Evolutionary conservation across 371 early-diverging fungal species (phyloP), one percentile per base, ranked within the genome.

Genomic region (Syncephalastrum sp.): DNA sequence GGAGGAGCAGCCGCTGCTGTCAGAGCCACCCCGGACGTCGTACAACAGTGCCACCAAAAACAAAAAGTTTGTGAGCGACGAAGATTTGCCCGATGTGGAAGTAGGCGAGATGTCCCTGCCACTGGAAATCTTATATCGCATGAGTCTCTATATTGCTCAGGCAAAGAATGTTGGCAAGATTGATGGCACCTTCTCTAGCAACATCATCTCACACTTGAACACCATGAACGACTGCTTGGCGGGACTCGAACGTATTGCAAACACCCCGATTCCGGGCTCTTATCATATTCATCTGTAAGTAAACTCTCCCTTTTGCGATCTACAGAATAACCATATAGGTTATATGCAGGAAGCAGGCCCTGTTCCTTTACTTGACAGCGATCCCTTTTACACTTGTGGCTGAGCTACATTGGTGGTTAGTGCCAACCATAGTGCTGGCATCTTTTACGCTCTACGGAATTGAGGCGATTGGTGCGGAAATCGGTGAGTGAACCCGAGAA

Each of bases 221-320:
- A 67, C 63, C 24, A 54, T 86, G 58, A 79, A 87, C 45, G 92
- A 92, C 59, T 81, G 80, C 59, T 68, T 91, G 42, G 77, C 83
- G 25, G 72, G 75, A 33, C 78, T 91, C 61, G 91, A 92, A 61
- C 74, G 93, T 21, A 87, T 93, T 63, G 73, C 86, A n/a, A 77
- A 73, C 59, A 85, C 89, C 2, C 93, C 93, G 12, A 88, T 91
- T 64, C 93, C 93, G 0, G 63, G 83, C 15, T 91, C 89, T 10
- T 93, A 93, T 63, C 72, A 77, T 25, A 83, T 91, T 55, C 93
- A 91, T 72, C 59, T 91, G 69, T 73, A 71, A 68, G 74, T 63
- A 44, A 46, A 3, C 48, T 25, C 16, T 33, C 15, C 21, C 29
- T 3, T 17, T 50, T 4, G 10, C 23, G 48, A 7, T 48, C 27